These are phyloP conservation scores for Nakaseomyces sp. DNA, from an alignment of 1,139 yeast species.

Conservation along the genomic window DNA sequence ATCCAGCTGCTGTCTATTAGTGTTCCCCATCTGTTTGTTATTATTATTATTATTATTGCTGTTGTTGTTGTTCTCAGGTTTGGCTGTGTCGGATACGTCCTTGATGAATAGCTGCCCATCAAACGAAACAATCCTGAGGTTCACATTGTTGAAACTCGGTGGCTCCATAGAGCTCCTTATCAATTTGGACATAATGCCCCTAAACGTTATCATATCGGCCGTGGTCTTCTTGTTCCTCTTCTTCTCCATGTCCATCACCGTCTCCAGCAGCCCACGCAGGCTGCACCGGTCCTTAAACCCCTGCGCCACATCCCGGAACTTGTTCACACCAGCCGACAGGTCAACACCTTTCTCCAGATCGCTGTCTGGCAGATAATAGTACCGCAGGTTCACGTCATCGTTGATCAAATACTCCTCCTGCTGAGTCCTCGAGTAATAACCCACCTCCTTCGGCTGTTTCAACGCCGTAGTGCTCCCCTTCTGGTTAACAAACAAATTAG, in stretches of 20 bases:
- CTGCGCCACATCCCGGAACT: conserved; percentile 41
- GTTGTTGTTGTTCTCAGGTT: not conserved
- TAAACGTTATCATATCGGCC: conserved; percentile 67
- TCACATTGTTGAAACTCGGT: conserved; percentile 39
- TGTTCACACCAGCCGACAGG: conserved; percentile 52
- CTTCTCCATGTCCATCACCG: conserved; percentile 49
- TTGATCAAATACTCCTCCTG: conserved; percentile 30
- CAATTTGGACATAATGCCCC: conserved; percentile 57
- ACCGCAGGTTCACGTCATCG: conserved; percentile 47
- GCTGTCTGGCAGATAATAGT: conserved; percentile 72
- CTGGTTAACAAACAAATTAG: conserved; percentile 21
- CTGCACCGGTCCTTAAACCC: conserved; percentile 30
- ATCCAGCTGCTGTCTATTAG: conserved; percentile 36
- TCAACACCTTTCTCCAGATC: conserved; percentile 46
- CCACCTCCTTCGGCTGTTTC: conserved; percentile 29
- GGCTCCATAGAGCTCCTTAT: conserved; percentile 27
- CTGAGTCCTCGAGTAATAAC: conserved; percentile 24
- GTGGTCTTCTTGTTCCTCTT: conserved; percentile 40
- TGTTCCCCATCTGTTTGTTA: conserved; percentile 11
- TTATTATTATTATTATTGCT: not conserved
- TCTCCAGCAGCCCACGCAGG: conserved; percentile 48
- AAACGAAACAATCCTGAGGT: conserved; percentile 51
- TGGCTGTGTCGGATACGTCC: conserved; percentile 36
- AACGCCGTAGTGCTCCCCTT: conserved; percentile 26
- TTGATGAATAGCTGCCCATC: conserved; percentile 86